Evolutionary conservation across 148 eudicot genomes (phyloP), one percentile per base, ranked within the genome.

Genomic region (Polygonum maritimum): DNA sequence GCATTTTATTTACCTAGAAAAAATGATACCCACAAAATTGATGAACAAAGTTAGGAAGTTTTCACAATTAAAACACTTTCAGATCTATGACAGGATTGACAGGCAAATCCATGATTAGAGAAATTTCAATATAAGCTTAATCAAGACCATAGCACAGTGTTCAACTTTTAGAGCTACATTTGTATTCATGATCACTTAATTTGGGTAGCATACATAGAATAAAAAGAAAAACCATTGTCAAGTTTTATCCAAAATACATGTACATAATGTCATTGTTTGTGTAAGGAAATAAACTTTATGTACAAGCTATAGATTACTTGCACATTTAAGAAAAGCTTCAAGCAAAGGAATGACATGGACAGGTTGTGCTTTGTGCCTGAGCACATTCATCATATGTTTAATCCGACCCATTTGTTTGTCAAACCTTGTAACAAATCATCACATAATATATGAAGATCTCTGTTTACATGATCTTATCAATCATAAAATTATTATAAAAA

Each of bases 281-380:
- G 40, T 4, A 0, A 31, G 69, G 71, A 67, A 36, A 16, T 36
- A 36, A 38, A 67, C 44, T 67, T 67, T 3, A 15, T 35, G 0
- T 67, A 36, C 44, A 67, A 36, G 71, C 6, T 35, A 67, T 36
- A 67, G 44, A 16, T 67, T 36, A 38, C 71, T 67, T 67, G 71
- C 71, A 67, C 71, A 67, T 38, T 67, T 35, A 67, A 67, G 71
- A 67, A 63, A 67, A n/a, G 45, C 44, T 67, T 38, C 6, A 36
- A 67, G 71, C 71, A 36, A 67, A 35, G 45, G 45, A 67, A 35
- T 67, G 71, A 67, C 71, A 36, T 35, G 19, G 71, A 67, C 71
- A 67, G 41, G 21, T 67, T 67, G 71, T 67, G 71, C 19, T 6
- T 38, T 67, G 44, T 67, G 71, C 44, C 19, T 35, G 36, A 60